Evolutionary conservation across 768 basidiomycete genomes (phyloP), one percentile per base, ranked within the genome.

Genomic region (Chiua virens): DNA sequence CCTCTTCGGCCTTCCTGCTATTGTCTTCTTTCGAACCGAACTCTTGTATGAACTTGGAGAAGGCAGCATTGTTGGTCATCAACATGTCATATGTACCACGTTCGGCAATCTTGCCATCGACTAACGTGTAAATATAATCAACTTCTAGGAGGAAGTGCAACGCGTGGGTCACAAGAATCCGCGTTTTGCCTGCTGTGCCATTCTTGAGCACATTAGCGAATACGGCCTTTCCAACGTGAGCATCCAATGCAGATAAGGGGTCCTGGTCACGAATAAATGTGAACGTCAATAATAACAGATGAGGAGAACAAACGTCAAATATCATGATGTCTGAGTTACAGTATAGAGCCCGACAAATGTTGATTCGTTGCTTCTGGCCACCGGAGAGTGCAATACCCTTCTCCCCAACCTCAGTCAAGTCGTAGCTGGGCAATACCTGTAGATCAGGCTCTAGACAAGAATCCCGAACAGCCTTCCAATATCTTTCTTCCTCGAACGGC

Each of bases 141-240:
- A 91, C 89, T 50, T 87, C 76, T 1, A 89, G 87, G 22, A 98
- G 79, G 73, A 95, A 89, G 69, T 96, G 92, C 9, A 96, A 76
- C 1, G 90, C 92, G 62, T 96, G 92, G 0, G 94, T 98, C 41
- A 96, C 92, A 45, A 98, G 82, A 42, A 98, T 75, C 27, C 91
- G 80, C 8, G 94, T 96, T 66, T 91, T 92, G 39, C 77, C 80
- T 6, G 73, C 63, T 14, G 81, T 72, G 14, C 76, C 79, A 47
- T 82, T 80, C 50, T 83, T 76, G 42, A 96, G 78, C 11, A 92
- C 88, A 51, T 94, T 86, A 62, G 89, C 81, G 73, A 96, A 93
- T 14, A 95, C 84, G 3, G 82, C 79, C 66, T 89, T 89, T 35
- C 92, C 93, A 44, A 96, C 92, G 63, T 94, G 92, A 6, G 92